These are phyloP conservation scores for Thecaphora frezii DNA, from an alignment of 1,284 basidiomycete genomes.

Conservation along the genomic window DNA sequence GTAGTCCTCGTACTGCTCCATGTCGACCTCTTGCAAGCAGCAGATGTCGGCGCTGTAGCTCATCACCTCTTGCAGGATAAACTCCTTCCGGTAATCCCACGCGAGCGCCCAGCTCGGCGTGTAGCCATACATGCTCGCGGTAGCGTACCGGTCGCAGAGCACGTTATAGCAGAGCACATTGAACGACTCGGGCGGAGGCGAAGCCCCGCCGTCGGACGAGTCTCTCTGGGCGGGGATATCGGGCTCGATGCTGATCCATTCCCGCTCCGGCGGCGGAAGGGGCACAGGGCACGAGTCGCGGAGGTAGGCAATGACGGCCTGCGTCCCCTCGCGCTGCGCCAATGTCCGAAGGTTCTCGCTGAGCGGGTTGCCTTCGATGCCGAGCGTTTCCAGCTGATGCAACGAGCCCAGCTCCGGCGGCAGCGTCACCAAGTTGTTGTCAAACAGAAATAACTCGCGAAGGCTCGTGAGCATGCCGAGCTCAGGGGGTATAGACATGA, in stretches of 20 bases:
- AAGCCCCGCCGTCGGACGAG: conserved; percentile 25
- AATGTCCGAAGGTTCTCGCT: conserved; percentile 75
- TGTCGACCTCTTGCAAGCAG: conserved; percentile 89
- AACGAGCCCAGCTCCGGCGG: conserved; percentile 86
- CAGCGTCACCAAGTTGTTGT: conserved; percentile 83
- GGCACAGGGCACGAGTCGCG: conserved; percentile 85
- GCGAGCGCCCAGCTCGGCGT: conserved; percentile 92
- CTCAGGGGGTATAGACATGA: conserved; percentile 78
- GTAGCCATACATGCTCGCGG: conserved; percentile 89
- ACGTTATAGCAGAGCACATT: conserved; percentile 90
- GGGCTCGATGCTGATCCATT: conserved; percentile 76
- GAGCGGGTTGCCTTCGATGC: conserved; percentile 93
- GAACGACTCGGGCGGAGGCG: conserved; percentile 67
- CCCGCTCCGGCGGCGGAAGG: conserved; percentile 76
- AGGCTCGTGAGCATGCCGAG: conserved; percentile 86
- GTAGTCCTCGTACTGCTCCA: conserved; percentile 89
- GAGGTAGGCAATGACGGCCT: conserved; percentile 80
- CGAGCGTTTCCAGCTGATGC: conserved; percentile 88
- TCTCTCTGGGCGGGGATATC: conserved; percentile 65
- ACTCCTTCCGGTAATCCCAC: conserved; percentile 91
- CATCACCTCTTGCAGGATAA: conserved; percentile 84
- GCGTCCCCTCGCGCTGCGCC: conserved; percentile 89
- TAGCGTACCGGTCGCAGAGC: conserved; percentile 87
- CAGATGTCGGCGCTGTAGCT: conserved; percentile 84
- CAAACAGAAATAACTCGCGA: conserved; percentile 91